Conservation (phyloP, 2,329 filamentous ascomycete genomes). For the Penicillium sp. region DNA sequence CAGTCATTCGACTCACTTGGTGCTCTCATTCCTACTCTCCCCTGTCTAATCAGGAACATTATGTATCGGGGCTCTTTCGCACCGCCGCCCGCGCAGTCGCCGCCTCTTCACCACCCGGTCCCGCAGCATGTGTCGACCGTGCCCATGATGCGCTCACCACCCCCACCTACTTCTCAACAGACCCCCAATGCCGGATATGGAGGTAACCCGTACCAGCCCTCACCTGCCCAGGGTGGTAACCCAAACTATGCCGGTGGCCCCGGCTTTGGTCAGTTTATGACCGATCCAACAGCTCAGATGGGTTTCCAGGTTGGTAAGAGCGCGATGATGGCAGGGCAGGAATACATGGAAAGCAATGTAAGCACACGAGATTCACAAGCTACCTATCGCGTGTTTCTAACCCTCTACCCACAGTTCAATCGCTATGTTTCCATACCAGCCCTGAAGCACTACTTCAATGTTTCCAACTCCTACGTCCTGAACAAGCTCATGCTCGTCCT, state of each 20-base stretch:
- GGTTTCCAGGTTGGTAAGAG: conserved; percentile 91
- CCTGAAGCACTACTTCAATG: conserved; percentile 99
- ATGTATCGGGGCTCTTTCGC: conserved; percentile 89
- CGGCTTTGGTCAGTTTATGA: conserved; percentile 89
- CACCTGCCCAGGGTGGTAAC: conserved; percentile 40
- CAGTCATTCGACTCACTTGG: conserved; percentile 4
- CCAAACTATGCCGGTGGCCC: conserved; percentile 25
- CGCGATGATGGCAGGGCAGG: conserved; percentile 85
- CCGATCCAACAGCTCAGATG: conserved; percentile 91
- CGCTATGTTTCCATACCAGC: conserved; percentile 88
- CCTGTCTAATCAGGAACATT: conserved; percentile 14
- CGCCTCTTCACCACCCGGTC: conserved; percentile 92
- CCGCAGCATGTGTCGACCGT: conserved; percentile 98
- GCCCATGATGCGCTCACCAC: conserved; percentile 92
- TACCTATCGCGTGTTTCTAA: background rate
- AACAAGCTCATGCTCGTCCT: conserved; percentile 91
- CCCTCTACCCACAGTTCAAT: conserved; percentile 55
- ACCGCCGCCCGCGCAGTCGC: conserved; percentile 73
- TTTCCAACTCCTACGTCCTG: conserved; percentile 94
- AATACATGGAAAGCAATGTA: conserved; percentile 95
- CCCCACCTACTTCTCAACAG: conserved; percentile 72
- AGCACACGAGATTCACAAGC: conserved; percentile 28
- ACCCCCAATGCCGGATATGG: conserved; percentile 55
- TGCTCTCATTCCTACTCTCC: conserved; percentile 12
- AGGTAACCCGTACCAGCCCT: conserved; percentile 51